Base-by-base conservation (phyloP, 208 protist species). In the Leishmania arabica region DNA sequence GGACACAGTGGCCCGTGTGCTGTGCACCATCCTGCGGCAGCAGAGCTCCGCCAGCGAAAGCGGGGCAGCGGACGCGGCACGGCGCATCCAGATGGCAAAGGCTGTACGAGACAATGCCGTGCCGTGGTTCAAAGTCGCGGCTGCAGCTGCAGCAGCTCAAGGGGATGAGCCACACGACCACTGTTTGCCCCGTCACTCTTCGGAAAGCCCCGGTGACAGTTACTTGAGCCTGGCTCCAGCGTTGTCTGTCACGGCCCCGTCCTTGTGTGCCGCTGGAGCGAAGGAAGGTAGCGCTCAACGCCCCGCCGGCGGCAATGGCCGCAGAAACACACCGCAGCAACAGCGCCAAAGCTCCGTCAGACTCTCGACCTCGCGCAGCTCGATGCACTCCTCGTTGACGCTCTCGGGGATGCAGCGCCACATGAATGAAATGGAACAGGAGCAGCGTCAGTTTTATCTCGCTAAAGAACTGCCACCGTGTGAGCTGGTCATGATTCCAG, bases 1-100 rank as follows among this genome's bases (percentile, higher is more conserved):
- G 24, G 82, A 86, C 72, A 86, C 78, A 37, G 75, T 86, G 13
- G 82, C 82, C 40, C 82, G 82, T 21, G 66, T 79, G 62, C 58
- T 86, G 37, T 64, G 82, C n/a, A 51, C 47, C 24, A 49, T 77
- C 13, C 37, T 87, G 45, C 75, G 21, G 17, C 53, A 77, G 15
- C 37, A 54, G n/a, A 47, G 34, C 47, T 31, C 58, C 27, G 45
- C 15, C 40, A 34, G 19, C 5, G n/a, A 40, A 8, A 64, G 45
- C 21, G 24, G 21, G 34, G 66, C 49, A 9, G 77, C 56, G 34
- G 37, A 40, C 4, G 21, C 70, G 27, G 80, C 66, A 42, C 73
- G 72, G 1, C 51, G 72, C 8, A 72, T 82, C 37, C 78, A 82
- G 53, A 56, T 79, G 34, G 74, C 78, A 19, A 86, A 86, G 56